Evolutionary conservation across 495 filamentous ascomycete species (phyloP).

Genomic region (Gamarada debralockiae): DNA sequence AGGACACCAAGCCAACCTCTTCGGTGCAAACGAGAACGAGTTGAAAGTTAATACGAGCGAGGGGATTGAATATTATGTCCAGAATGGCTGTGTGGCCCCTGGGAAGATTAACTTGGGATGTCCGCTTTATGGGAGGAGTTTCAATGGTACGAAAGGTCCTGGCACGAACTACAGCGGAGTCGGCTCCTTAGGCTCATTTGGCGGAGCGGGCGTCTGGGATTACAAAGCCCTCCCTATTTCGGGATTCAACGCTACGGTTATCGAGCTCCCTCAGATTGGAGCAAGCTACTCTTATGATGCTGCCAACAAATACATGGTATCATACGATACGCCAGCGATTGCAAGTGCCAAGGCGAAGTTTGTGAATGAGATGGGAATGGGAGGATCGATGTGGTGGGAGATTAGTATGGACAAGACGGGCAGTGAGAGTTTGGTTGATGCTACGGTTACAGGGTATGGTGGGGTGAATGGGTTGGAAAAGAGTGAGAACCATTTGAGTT

Average conservation of each 20-base stretch:
- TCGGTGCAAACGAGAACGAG: constrained; percentile 45
- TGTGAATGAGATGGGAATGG: constrained; percentile 60
- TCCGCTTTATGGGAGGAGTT: constrained; percentile 86
- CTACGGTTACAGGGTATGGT: constrained; percentile 56
- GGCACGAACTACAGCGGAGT: constrained; percentile 64
- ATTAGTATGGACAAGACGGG: constrained; percentile 69
- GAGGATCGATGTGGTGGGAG: constrained; percentile 96
- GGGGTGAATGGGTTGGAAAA: constrained; percentile 7
- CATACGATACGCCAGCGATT: constrained; percentile 69
- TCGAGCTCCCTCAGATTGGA: constrained; percentile 41
- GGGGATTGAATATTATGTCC: constrained; percentile 64
- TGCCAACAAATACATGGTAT: constrained; percentile 56
- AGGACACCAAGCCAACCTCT: constrained; percentile 81
- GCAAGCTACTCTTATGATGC: constrained; percentile 72
- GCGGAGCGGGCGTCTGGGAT: constrained; percentile 84
- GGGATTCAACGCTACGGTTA: constrained; percentile 40
- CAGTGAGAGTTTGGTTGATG: constrained; percentile 62
- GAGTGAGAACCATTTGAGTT: constrained; percentile 10
- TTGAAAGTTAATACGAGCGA: constrained; percentile 71
- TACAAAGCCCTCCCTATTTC: constrained; percentile 63
- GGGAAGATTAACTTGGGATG: constrained; percentile 83
- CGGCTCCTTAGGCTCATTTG: constrained; percentile 65
- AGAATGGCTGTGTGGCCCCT: constrained; percentile 49
- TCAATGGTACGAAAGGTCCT: constrained; percentile 67
- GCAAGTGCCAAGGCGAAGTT: constrained; percentile 65